Percentiles rank a stretch among this genome's conserved stretches.
Evolutionary conservation across 73 alveolate species (phyloP).

Genomic region (Uronychia setigera): DNA sequence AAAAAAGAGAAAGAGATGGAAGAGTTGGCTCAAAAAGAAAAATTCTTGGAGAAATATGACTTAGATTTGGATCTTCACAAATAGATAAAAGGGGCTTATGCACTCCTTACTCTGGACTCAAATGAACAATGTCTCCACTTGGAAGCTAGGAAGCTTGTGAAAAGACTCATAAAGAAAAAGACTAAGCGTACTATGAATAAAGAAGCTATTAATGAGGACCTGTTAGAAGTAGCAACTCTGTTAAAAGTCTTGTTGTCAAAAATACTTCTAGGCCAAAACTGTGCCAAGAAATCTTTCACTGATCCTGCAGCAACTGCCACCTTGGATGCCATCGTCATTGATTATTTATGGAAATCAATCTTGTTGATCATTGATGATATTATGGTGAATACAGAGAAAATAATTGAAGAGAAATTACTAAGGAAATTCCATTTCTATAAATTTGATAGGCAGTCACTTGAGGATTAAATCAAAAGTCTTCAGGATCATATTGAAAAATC

Average conservation of each 20-base stretch:
- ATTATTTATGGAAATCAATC: not conserved
- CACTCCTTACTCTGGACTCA: not conserved
- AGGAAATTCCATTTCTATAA: not conserved
- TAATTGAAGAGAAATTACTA: not conserved
- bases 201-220: not conserved
- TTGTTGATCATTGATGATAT: not conserved
- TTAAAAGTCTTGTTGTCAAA: not conserved
- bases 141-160: not conserved
- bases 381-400: not conserved
- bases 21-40: not conserved
- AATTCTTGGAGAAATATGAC: not conserved
- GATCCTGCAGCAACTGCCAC: not conserved
- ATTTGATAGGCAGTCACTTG: not conserved
- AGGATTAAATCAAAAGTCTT: not conserved
- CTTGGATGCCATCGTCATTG: not conserved
- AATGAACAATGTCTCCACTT: not conserved
- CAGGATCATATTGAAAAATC: not conserved
- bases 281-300: not conserved
- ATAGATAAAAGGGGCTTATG: not conserved
- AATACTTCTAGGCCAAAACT: no score
- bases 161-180: not conserved
- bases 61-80: not conserved
- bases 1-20: not conserved
- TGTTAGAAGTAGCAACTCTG: not conserved
- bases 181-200: not conserved